phyloP scores from a whole-genome alignment of 176 grass and related monocot genomes.

The Hordeum marinum region DNA sequence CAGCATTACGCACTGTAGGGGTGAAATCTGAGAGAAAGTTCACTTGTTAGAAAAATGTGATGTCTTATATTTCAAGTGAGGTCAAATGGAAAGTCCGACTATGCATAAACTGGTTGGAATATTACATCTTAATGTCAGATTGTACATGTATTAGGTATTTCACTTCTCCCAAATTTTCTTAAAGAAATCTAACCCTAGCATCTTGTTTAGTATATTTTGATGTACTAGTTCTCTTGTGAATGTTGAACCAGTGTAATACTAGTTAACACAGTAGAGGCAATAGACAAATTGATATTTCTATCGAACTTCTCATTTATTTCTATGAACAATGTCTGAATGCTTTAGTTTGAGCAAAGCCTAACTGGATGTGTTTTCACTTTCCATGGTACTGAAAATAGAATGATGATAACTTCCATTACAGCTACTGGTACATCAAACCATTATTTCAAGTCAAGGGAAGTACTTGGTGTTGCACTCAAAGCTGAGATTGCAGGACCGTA shows the following conservation, averaged over 20 bases:
- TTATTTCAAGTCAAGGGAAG: background rate
- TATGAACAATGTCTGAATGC: background rate
- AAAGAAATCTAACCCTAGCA: background rate
- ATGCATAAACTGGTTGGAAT: background rate
- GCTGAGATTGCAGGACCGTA: conserved; percentile 70
- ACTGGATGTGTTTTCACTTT: background rate
- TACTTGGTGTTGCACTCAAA: conserved; percentile 72
- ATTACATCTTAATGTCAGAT: background rate
- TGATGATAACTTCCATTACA: background rate
- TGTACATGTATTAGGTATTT: background rate
- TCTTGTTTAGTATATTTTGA: background rate
- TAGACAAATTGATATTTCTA: background rate
- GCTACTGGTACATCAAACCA: background rate
- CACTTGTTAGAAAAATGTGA: conserved; percentile 16
- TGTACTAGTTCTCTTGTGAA: background rate
- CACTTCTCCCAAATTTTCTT: background rate
- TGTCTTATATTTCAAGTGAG: background rate
- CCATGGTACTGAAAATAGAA: background rate
- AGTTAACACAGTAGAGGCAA: background rate
- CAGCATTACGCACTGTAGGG: conserved; percentile 40
- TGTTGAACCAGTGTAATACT: background rate
- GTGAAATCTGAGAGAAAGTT: conserved; percentile 49
- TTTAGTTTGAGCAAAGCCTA: background rate
- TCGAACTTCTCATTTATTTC: background rate
- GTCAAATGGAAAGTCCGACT: background rate